A percentile compares a stretch with the other conserved stretches of the same genome.
These are phyloP conservation scores for Apocynum venetum DNA, from an alignment of 257 asterid species.

Conservation along the genomic window DNA sequence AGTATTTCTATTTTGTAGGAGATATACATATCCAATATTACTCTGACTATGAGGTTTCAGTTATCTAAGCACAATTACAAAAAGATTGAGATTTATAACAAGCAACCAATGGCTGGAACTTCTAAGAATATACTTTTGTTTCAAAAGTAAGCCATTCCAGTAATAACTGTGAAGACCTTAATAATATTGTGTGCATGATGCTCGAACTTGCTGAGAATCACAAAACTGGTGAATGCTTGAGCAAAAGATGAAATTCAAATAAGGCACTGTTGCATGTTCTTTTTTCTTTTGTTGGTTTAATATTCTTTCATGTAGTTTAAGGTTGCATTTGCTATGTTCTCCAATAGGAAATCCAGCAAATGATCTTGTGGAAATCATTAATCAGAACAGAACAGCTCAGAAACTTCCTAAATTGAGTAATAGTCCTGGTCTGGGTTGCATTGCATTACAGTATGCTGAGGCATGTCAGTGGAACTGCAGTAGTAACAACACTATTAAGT, in stretches of 20 bases:
- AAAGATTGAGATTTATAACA: neutral
- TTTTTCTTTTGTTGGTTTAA: neutral
- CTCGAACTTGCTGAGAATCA: neutral
- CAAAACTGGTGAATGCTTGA: neutral
- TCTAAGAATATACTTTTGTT: neutral
- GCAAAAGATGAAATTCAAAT: neutral
- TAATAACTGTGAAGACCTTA: neutral
- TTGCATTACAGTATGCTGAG: slow-evolving; percentile 61
- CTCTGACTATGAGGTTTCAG: neutral
- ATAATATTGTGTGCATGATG: neutral
- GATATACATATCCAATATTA: neutral
- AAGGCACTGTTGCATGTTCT: neutral
- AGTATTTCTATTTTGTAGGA: neutral
- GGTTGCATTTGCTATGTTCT: slow-evolving; percentile 11
- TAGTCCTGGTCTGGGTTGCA: slow-evolving; percentile 72
- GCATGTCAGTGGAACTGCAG: slow-evolving; percentile 60
- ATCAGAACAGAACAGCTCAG: slow-evolving; percentile 64
- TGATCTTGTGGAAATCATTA: slow-evolving; percentile 57
- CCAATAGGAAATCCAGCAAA: slow-evolving; percentile 63
- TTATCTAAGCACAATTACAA: neutral
- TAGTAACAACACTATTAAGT: slow-evolving; percentile 42
- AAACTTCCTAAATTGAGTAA: slow-evolving; percentile 48
- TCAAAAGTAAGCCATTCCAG: neutral
- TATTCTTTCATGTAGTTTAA: neutral
- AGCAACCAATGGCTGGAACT: neutral